Evolutionary conservation across 306 rosid genomes (phyloP).

Genomic region (Oemleria cerasiformis): DNA sequence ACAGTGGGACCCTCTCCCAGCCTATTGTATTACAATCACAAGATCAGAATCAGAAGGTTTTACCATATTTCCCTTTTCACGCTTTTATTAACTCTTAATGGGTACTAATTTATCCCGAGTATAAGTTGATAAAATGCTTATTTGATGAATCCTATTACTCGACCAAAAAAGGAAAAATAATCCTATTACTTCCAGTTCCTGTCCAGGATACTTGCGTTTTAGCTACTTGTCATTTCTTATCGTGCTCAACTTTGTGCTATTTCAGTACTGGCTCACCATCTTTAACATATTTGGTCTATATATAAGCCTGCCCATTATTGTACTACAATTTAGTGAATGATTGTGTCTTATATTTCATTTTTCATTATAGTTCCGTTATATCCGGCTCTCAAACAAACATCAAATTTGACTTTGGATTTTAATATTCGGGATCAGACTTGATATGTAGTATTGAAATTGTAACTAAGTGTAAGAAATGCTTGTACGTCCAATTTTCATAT

Average conservation of each 20-base stretch:
- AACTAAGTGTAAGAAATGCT: neutral
- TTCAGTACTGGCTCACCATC: neutral
- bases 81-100: neutral
- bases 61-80: constrained; percentile 1
- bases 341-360: neutral
- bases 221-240: neutral
- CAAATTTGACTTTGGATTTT: neutral
- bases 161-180: neutral
- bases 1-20: constrained; percentile 52
- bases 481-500: neutral
- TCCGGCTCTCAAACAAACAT: neutral
- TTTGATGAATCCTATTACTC: neutral
- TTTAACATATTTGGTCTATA: neutral
- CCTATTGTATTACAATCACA: constrained; percentile 61
- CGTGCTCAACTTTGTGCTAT: neutral
- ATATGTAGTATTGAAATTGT: neutral
- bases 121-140: neutral
- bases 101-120: neutral
- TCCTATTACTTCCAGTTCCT: neutral
- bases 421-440: neutral
- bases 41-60: constrained; percentile 63
- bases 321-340: neutral
- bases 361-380: neutral
- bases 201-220: neutral
- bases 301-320: neutral